Evolutionary conservation across 768 basidiomycete species (phyloP), one percentile per base, ranked within the genome.

Genomic region (Podaxis sp.): DNA sequence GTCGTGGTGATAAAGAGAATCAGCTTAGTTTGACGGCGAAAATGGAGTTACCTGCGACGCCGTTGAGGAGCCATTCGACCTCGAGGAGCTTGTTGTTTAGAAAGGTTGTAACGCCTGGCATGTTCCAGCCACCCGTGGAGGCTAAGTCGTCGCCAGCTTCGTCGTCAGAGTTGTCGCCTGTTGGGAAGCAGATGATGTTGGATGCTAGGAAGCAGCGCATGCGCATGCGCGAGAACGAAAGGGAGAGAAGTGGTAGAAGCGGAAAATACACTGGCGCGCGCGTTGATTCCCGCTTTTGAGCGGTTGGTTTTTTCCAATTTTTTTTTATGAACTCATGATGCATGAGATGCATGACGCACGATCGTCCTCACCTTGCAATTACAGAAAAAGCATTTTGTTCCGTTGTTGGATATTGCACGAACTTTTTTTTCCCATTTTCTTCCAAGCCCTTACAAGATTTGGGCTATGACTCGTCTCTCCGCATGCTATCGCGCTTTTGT

Each of bases 121-220:
- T 83, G 49, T 87, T 85, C 55, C 79, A 76, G 51, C 77, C 79
- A 9, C 81, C 82, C 5, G 70, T 72, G 29, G 75, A 75, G 12
- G 78, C 75, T 61, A 69, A 71, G 33, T 82, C 86, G 2, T 90
- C 88, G 1, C 88, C 90, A 22, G 82, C 87, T 24, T 86, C 83
- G 29, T 90, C 90, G 2, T 83, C 89, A 9, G 91, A 92, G 64
- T 75, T 93, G 55, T 92, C 90, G 19, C 88, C 88, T 13, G 75
- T 86, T 36, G 86, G 82, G 4, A 80, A 79, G 66, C 80, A 87
- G 69, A 79, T 92, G 68, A 92, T 92, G 90, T 74, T 76, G 61
- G 81, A 87, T 66, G 70, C 88, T 49, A 78, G 90, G 60, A 77
- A 80, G 57, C 78, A 83, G 66, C 73, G 80, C 56, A 73, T 72